Evolutionary conservation across 2,329 filamentous ascomycete genomes (phyloP).

Genomic region (Beauveria rudraprayagi): DNA sequence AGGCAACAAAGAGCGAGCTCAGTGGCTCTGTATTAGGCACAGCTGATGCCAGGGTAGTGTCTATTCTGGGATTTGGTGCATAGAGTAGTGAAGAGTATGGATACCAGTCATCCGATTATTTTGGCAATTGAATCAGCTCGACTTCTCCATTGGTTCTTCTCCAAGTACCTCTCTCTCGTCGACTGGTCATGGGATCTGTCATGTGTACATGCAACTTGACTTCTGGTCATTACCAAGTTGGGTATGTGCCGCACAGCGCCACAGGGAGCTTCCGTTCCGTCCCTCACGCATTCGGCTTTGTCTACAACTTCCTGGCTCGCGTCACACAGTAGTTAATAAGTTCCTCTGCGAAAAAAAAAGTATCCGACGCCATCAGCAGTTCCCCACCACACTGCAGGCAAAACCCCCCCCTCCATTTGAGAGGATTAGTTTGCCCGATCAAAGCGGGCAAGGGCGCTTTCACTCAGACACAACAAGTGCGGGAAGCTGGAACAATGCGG

Average conservation of each 20-base stretch:
- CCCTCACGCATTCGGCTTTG: neutral
- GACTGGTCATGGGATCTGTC: too few relatives aligned
- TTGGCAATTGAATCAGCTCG: neutral
- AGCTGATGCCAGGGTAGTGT: neutral
- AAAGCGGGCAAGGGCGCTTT: neutral
- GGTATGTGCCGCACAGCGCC: neutral
- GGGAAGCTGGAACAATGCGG: neutral
- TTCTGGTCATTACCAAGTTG: neutral
- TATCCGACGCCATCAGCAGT: neutral
- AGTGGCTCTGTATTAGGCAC: neutral
- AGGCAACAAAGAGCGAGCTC: neutral
- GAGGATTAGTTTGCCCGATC: neutral
- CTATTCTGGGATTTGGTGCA: conserved; percentile 13
- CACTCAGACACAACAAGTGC: neutral
- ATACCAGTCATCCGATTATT: neutral
- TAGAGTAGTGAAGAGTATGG: neutral
- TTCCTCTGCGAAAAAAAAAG: neutral
- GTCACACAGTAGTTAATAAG: neutral
- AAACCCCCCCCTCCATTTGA: neutral
- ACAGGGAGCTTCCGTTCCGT: neutral
- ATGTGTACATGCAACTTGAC: neutral
- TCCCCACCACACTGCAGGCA: neutral
- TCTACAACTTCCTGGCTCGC: neutral
- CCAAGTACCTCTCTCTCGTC: neutral
- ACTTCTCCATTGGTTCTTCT: neutral